phyloP scores from a whole-genome alignment of 352 stramenopile species.

The Globisporangium paddicum region DNA sequence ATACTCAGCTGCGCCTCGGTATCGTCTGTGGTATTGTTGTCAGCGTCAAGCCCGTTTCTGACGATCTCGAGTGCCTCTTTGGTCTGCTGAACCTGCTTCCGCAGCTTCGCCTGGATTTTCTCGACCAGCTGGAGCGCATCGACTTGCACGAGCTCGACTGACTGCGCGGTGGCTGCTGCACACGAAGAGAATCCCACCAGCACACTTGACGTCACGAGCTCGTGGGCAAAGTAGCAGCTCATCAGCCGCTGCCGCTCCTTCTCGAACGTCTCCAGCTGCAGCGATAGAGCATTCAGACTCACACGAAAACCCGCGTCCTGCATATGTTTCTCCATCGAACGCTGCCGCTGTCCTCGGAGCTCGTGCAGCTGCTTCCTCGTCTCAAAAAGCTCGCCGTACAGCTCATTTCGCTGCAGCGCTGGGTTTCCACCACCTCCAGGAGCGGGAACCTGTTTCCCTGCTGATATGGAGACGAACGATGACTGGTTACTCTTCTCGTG shows the following conservation, averaged over 20 bases:
- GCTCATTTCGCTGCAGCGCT: background rate
- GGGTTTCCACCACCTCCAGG: background rate
- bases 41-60: slow-evolving; percentile 6
- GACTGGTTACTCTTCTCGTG: background rate
- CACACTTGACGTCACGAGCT: slow-evolving; percentile 23
- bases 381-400: slow-evolving; percentile 27
- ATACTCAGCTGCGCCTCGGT: slow-evolving; percentile 12
- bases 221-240: slow-evolving; percentile 24
- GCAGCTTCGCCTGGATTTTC: slow-evolving; percentile 20
- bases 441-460: background rate
- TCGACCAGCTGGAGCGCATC: slow-evolving; percentile 30
- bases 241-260: slow-evolving; percentile 27
- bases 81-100: slow-evolving; percentile 18
- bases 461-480: background rate
- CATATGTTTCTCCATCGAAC: slow-evolving; percentile 10
- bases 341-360: slow-evolving; percentile 20
- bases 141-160: slow-evolving; percentile 31
- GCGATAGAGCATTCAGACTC: slow-evolving; percentile 13
- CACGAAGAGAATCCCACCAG: background rate
- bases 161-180: background rate
- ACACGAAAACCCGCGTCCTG: slow-evolving; percentile 16
- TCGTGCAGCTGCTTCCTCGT: slow-evolving; percentile 27
- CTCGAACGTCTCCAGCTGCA: slow-evolving; percentile 18
- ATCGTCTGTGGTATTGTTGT: background rate
- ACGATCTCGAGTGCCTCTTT: slow-evolving; percentile 34